Evolutionary conservation across 768 basidiomycete genomes (phyloP).

Genomic region (Cytidiella melzeri): DNA sequence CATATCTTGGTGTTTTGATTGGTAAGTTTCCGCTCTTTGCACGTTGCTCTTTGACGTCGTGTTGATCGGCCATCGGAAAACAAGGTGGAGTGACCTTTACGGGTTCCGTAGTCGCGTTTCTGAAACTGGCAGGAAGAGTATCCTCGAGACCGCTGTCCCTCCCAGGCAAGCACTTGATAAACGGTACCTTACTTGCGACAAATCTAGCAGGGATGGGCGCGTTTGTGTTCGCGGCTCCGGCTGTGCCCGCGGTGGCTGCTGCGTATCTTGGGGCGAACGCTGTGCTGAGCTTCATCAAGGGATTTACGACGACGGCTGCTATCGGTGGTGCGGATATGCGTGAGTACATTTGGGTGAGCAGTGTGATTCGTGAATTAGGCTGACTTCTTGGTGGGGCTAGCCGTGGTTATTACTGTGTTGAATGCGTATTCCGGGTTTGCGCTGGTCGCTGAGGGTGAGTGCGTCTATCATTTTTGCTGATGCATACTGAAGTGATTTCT

Average conservation of each 20-base stretch:
- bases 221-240: constrained; percentile 64
- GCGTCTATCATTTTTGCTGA: no score
- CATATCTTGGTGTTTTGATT: constrained; percentile 82
- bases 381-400: constrained; percentile 36
- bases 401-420: constrained; percentile 85
- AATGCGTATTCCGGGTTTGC: constrained; percentile 92
- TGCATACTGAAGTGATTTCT: background rate
- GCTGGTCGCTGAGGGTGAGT: constrained; percentile 75
- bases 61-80: background rate
- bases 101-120: constrained; percentile 83
- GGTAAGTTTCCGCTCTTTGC: constrained; percentile 41
- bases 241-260: constrained; percentile 70
- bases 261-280: constrained; percentile 72
- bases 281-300: constrained; percentile 75
- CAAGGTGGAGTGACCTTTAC: constrained; percentile 82
- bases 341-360: constrained; percentile 36
- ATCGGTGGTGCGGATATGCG: constrained; percentile 94
- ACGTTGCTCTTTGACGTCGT: background rate
- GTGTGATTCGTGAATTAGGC: constrained; percentile 3
- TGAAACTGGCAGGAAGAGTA: constrained; percentile 82
- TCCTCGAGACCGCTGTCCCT: constrained; percentile 65
- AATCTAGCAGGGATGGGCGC: constrained; percentile 73
- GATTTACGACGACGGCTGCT: constrained; percentile 84
- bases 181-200: constrained; percentile 60
- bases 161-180: constrained; percentile 75